Conservation (phyloP, 2,329 filamentous ascomycete genomes). For the Arthrocladium fulminans region DNA sequence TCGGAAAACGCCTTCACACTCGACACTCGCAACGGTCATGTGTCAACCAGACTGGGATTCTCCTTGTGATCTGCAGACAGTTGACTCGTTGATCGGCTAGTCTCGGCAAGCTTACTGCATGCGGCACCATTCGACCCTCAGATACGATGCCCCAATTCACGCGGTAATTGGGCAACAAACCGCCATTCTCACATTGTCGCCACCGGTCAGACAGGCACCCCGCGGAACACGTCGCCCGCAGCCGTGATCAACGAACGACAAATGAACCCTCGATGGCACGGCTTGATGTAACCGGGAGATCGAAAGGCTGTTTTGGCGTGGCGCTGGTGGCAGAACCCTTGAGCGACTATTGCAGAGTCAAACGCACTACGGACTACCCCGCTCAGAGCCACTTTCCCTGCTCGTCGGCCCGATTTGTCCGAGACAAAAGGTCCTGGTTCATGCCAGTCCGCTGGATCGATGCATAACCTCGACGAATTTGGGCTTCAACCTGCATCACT, state of each 20-base stretch:
- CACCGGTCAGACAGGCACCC: no score
- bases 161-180: not conserved
- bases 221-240: no score
- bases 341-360: not conserved
- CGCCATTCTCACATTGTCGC: not conserved
- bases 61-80: not conserved
- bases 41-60: not conserved
- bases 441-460: no score
- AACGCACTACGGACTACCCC: not conserved
- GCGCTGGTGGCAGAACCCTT: not conserved
- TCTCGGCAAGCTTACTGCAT: not conserved
- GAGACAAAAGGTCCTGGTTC: not conserved
- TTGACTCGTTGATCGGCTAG: conserved; percentile 1
- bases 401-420: not conserved
- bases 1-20: not conserved
- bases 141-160: not conserved
- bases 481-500: not conserved
- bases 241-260: no score
- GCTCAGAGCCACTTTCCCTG: not conserved
- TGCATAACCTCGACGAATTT: no score
- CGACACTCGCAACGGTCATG: not conserved
- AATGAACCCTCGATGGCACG: no score
- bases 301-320: not conserved
- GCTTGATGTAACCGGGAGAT: not conserved
- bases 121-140: not conserved